Evolutionary conservation across 2,329 filamentous ascomycete species (phyloP).

Genomic region (Teratosphaeria gauchensis): DNA sequence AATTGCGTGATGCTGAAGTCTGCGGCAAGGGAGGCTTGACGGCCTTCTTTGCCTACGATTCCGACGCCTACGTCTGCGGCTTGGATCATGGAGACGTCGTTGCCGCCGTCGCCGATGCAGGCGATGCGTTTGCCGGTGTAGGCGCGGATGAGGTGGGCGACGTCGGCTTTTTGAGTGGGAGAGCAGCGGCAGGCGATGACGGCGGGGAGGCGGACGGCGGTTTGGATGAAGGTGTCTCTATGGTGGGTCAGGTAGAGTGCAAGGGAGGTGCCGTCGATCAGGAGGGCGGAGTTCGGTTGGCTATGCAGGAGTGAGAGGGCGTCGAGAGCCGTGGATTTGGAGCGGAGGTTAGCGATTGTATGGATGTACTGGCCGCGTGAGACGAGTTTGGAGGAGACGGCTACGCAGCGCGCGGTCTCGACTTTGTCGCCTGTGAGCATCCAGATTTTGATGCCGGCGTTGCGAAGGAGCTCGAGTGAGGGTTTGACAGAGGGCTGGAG

Average conservation of each 20-base stretch:
- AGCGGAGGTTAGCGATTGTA: conserved; percentile 66
- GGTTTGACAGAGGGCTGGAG: conserved; percentile 93
- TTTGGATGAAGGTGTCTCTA: conserved; percentile 72
- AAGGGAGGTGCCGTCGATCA: conserved; percentile 91
- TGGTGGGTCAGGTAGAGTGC: conserved; percentile 75
- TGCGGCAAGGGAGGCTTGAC: conserved; percentile 86
- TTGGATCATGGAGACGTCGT: conserved; percentile 99
- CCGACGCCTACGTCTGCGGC: conserved; percentile 95
- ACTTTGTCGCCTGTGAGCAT: conserved; percentile 99
- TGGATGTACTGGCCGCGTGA: conserved; percentile 92
- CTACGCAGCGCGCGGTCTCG: conserved; percentile 92
- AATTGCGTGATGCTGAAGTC: conserved; percentile 97
- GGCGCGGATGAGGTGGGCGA: conserved; percentile 80
- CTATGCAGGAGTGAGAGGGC: conserved; percentile 79
- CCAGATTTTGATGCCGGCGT: conserved; percentile 98
- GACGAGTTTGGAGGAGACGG: conserved; percentile 88
- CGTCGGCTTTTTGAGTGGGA: conserved; percentile 91
- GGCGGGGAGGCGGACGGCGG: conserved; percentile 77
- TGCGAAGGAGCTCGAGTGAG: conserved; percentile 85
- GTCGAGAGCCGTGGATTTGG: conserved; percentile 76
- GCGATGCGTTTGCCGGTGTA: conserved; percentile 92
- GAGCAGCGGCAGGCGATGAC: conserved; percentile 96
- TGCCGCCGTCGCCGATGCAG: conserved; percentile 95
- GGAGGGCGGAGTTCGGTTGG: conserved; percentile 75
- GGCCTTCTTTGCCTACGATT: conserved; percentile 95